These are phyloP conservation scores for Vitis riparia DNA, from an alignment of 164 flowering plant genomes.

Conservation along the genomic window DNA sequence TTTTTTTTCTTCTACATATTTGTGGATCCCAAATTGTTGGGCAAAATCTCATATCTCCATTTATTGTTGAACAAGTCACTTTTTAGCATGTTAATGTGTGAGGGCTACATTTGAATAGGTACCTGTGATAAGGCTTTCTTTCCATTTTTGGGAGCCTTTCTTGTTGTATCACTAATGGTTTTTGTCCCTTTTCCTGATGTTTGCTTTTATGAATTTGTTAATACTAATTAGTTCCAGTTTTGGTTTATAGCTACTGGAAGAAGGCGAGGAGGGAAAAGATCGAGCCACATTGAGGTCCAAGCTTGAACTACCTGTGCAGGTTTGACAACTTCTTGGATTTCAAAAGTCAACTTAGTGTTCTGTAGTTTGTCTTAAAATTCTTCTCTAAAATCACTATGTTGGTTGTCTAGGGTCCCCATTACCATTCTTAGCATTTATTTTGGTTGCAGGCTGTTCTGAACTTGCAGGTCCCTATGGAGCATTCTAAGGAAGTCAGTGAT, in stretches of 20 bases:
- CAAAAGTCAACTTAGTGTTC: neutral
- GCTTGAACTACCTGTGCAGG: conserved; percentile 97
- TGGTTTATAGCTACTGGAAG: conserved; percentile 71
- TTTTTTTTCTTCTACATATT: too few relatives aligned
- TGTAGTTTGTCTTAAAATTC: neutral
- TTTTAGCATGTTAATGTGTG: too few relatives aligned
- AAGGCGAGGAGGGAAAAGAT: conserved; percentile 76
- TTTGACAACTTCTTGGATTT: conserved; percentile 11
- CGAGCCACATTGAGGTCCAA: conserved; percentile 71
- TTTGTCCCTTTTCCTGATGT: neutral
- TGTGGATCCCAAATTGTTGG: too few relatives aligned
- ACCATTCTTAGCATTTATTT: neutral
- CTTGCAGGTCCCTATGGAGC: conserved; percentile 85
- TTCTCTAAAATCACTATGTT: neutral
- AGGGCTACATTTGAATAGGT: too few relatives aligned
- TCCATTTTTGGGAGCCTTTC: neutral
- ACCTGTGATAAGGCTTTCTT: too few relatives aligned
- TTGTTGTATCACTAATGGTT: too few relatives aligned
- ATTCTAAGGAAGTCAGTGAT: conserved; percentile 94
- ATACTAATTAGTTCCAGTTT: conserved; percentile 3
- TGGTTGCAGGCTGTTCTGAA: conserved; percentile 90
- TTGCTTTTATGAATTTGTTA: neutral
- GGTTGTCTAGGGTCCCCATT: neutral
- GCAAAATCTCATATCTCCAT: too few relatives aligned
- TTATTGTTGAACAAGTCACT: too few relatives aligned